These are phyloP conservation scores for Botrytis pseudocinerea DNA, from an alignment of 2,329 filamentous ascomycete genomes.

Conservation along the genomic window DNA sequence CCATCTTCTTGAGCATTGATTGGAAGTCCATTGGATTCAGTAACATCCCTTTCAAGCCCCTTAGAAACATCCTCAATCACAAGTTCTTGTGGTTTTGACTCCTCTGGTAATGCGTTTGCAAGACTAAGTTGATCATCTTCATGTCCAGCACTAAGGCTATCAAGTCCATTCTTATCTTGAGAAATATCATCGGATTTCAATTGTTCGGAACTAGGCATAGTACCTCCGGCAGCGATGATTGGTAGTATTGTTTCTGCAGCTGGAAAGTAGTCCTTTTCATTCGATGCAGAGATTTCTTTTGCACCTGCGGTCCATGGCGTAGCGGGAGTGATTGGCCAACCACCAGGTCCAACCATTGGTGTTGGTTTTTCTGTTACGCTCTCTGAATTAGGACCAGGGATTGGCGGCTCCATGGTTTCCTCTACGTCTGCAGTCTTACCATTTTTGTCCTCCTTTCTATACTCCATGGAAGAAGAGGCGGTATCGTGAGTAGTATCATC, in stretches of 20 bases:
- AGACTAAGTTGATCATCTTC: slow-evolving; percentile 36
- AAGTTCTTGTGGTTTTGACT: slow-evolving; percentile 28
- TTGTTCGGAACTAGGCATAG: slow-evolving; percentile 24
- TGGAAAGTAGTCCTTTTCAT: slow-evolving; percentile 26
- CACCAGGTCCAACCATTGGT: slow-evolving; percentile 30
- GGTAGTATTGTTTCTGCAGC: slow-evolving; percentile 25
- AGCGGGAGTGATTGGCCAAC: slow-evolving; percentile 28
- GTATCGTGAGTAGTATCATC: neutral
- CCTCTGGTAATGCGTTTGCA: slow-evolving; percentile 36
- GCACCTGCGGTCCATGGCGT: slow-evolving; percentile 27
- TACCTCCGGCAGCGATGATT: slow-evolving; percentile 27
- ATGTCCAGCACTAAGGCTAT: slow-evolving; percentile 34
- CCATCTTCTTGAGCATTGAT: slow-evolving; percentile 24
- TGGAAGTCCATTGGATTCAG: slow-evolving; percentile 19
- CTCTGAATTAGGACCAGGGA: slow-evolving; percentile 20
- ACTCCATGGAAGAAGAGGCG: neutral
- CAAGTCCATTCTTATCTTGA: slow-evolving; percentile 25
- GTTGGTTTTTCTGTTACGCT: slow-evolving; percentile 28
- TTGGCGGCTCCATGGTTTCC: slow-evolving; percentile 16
- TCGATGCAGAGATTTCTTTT: neutral
- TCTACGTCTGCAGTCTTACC: neutral
- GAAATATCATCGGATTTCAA: slow-evolving; percentile 11
- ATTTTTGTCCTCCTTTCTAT: neutral
- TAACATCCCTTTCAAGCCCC: slow-evolving; percentile 14
- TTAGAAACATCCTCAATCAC: slow-evolving; percentile 5